Conservation (phyloP, 805 yeast genomes). For the Zygosaccharomyces rouxii region DNA sequence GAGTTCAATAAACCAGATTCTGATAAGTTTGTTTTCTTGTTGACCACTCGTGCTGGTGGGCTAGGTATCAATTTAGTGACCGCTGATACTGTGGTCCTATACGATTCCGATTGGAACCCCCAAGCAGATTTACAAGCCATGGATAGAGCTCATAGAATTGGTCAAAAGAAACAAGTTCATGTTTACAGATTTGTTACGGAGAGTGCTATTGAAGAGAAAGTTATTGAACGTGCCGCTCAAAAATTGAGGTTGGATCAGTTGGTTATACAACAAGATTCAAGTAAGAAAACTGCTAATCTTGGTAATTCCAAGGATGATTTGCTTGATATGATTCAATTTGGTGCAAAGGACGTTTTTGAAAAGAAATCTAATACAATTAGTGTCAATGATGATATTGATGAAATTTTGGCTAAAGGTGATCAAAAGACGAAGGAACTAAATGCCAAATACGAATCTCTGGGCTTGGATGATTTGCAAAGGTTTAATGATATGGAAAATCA, state of each 20-base stretch:
- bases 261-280: conserved; percentile 87
- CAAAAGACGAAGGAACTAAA: conserved; percentile 75
- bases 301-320: conserved; percentile 72
- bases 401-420: conserved; percentile 73
- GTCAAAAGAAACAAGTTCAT: conserved; percentile 92
- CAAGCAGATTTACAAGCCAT: conserved; percentile 97
- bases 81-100: conserved; percentile 85
- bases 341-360: conserved; percentile 86
- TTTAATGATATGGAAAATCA: conserved; percentile 70
- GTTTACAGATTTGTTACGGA: conserved; percentile 93
- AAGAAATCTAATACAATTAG: conserved; percentile 33
- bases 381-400: conserved; percentile 69
- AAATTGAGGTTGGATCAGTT: conserved; percentile 87
- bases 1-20: conserved; percentile 81
- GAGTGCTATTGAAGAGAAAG: conserved; percentile 94
- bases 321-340: conserved; percentile 93
- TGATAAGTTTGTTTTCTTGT: conserved; percentile 73
- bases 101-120: conserved; percentile 97
- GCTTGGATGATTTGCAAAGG: conserved; percentile 89
- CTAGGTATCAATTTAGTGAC: conserved; percentile 88
- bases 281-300: conserved; percentile 38
- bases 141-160: conserved; percentile 98
- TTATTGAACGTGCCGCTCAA: conserved; percentile 92
- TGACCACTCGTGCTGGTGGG: conserved; percentile 97
- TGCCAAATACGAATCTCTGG: conserved; percentile 77